A percentile compares a stretch with the other conserved stretches of the same genome.
These are phyloP conservation scores for Xylaria arbuscula DNA, from an alignment of 2,329 filamentous ascomycete genomes.

Conservation along the genomic window DNA sequence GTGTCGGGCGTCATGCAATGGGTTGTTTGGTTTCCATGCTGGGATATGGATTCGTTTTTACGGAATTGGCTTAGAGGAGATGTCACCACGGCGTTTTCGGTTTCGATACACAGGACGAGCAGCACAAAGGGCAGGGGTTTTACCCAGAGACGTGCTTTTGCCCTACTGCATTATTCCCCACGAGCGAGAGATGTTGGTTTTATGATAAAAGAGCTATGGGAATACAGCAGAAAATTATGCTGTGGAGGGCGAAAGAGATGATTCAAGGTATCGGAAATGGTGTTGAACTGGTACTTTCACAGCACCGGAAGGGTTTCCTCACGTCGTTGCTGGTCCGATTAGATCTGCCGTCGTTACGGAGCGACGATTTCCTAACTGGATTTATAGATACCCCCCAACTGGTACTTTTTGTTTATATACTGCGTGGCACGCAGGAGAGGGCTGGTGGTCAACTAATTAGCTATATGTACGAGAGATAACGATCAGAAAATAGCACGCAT, in stretches of 20 bases:
- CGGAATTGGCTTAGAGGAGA: constrained; percentile 28
- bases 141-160: constrained; percentile 10
- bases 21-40: constrained; percentile 20
- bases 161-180: constrained; percentile 3
- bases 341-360: constrained; percentile 15
- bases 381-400: constrained; percentile 36
- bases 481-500: background rate
- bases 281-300: constrained; percentile 22
- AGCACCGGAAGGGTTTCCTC: constrained; percentile 8
- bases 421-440: background rate
- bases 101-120: constrained; percentile 17
- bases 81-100: constrained; percentile 29
- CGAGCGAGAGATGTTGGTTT: background rate
- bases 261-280: constrained; percentile 18
- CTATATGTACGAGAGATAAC: constrained; percentile 9
- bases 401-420: constrained; percentile 18
- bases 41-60: constrained; percentile 16
- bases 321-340: constrained; percentile 18
- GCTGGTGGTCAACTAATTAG: constrained; percentile 5
- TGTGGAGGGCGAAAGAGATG: background rate
- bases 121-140: constrained; percentile 11
- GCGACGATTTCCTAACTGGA: constrained; percentile 14
- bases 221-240: constrained; percentile 1
- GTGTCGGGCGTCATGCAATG: constrained; percentile 23
- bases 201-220: constrained; percentile 6